These are phyloP conservation scores for Marsdenia floribunda DNA, from an alignment of 257 asterid genomes.

Conservation along the genomic window DNA sequence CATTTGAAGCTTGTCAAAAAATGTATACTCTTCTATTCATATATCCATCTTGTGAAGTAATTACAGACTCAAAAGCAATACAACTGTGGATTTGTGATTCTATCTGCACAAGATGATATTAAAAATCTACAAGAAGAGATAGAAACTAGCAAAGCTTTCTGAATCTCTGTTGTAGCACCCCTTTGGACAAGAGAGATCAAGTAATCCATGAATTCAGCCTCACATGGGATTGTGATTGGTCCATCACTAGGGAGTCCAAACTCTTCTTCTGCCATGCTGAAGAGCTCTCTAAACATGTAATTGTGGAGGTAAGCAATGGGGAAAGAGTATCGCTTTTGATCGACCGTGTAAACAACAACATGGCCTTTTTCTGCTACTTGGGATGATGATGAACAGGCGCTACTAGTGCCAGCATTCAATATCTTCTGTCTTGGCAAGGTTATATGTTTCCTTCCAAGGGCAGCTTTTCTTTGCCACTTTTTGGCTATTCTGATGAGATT, in stretches of 20 bases:
- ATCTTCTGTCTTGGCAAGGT: constrained; percentile 4
- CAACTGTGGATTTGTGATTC: neutral
- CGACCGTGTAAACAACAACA: constrained; percentile 16
- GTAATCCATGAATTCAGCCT: constrained; percentile 16
- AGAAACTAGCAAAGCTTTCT: constrained; percentile 16
- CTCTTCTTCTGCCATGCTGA: constrained; percentile 21
- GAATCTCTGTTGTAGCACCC: neutral
- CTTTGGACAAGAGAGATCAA: neutral
- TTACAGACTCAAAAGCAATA: neutral
- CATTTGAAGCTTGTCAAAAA: neutral
- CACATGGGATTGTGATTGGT: constrained; percentile 20
- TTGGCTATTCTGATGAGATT: constrained; percentile 10
- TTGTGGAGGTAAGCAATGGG: constrained; percentile 12
- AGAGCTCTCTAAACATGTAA: constrained; percentile 14
- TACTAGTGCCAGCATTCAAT: too few relatives aligned
- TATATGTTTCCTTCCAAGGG: constrained; percentile 20
- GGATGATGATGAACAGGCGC: neutral
- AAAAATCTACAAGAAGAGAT: constrained; percentile 3
- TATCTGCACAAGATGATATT: neutral
- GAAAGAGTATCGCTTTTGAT: neutral
- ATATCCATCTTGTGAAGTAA: neutral
- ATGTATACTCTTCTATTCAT: neutral
- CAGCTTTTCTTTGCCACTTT: constrained; percentile 21
- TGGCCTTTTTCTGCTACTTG: constrained; percentile 18
- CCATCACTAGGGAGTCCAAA: constrained; percentile 17